Base-by-base conservation (phyloP, 2,329 filamentous ascomycete species). In the Ilyonectria sp. region DNA sequence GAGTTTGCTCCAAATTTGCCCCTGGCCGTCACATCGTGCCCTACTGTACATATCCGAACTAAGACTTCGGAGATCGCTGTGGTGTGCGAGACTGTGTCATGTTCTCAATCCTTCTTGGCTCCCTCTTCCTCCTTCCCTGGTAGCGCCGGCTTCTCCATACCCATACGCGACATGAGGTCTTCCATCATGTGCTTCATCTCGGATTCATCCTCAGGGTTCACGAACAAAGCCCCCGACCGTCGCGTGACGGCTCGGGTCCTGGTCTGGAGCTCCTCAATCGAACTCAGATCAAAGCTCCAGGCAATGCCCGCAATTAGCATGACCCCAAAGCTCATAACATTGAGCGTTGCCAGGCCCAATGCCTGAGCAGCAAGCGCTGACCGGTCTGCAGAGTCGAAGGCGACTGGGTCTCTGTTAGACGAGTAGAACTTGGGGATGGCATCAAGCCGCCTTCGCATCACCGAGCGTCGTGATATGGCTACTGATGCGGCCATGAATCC, bases 301-400 rank as follows among this genome's bases (percentile, higher is more conserved):
- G 93, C 85, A 11, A 91, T 80, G 0, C 92, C 94, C 4, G 95
- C 96, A 0, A 89, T 86, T 9, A 87, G 82, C 86, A 97, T 90
- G 79, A 97, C 90, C 1, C 87, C 91, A 56, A 96, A 88, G 74
- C 91, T 93, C 35, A 91, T 76, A 13, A 96, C 93, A 75, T 97
- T 97, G 73, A 98, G 86, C 0, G 95, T 97, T 0, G 95, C 96
- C 40, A 98, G 84, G 55, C 91, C 93, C 23, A 99, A 84, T 0
- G 95, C 95, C 80, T 97, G 93, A 37, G 92, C 82, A 1, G 95
- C 95, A 70, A 98, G 91, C 44, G 92, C 79, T 57, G 79, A 67
- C 43, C 77, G 74, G 57, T 80, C 79, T n/a, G 69, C 70, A 8
- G 73, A 67, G 69, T 81, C 77, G 58, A 79, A 57, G 35, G 65